Evolutionary conservation across 2,329 filamentous ascomycete genomes (phyloP).

Genomic region (Nectriaceae sp.): DNA sequence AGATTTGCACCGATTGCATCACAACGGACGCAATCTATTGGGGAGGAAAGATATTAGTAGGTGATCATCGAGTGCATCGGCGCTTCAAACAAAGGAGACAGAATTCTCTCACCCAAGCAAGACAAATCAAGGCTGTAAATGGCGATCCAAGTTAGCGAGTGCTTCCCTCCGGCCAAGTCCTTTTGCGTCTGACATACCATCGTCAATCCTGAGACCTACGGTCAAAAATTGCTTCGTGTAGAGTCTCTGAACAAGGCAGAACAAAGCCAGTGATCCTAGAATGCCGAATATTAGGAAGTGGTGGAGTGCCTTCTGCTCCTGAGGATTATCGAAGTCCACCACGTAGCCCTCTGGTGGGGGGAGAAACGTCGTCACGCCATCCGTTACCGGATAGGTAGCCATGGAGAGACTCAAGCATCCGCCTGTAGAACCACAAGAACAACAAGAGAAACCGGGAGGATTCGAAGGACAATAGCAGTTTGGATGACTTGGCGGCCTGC

Average conservation of each 20-base stretch:
- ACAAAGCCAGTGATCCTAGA: slow-evolving; percentile 15
- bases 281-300: slow-evolving; percentile 29
- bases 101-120: slow-evolving; percentile 15
- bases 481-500: not conserved
- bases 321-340: slow-evolving; percentile 33
- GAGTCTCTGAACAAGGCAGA: slow-evolving; percentile 25
- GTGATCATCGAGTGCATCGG: not conserved
- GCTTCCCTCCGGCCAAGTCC: not conserved
- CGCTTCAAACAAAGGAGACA: not conserved
- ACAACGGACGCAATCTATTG: slow-evolving; percentile 17
- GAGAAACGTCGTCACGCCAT: slow-evolving; percentile 25
- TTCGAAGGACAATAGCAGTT: not conserved
- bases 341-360: slow-evolving; percentile 30
- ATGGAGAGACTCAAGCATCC: slow-evolving; percentile 3
- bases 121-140: slow-evolving; percentile 8
- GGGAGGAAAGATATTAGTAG: not conserved
- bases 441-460: not conserved
- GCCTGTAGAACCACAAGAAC: not conserved
- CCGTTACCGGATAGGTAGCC: slow-evolving; percentile 14
- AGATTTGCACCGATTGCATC: slow-evolving; percentile 27
- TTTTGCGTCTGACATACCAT: slow-evolving; percentile 11
- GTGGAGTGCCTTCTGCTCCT: slow-evolving; percentile 18
- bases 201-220: slow-evolving; percentile 14
- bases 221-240: slow-evolving; percentile 31
- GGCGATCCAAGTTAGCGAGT: not conserved